Base-by-base conservation (phyloP, 2,329 filamentous ascomycete species). In the Annulohypoxylon truncatum region DNA sequence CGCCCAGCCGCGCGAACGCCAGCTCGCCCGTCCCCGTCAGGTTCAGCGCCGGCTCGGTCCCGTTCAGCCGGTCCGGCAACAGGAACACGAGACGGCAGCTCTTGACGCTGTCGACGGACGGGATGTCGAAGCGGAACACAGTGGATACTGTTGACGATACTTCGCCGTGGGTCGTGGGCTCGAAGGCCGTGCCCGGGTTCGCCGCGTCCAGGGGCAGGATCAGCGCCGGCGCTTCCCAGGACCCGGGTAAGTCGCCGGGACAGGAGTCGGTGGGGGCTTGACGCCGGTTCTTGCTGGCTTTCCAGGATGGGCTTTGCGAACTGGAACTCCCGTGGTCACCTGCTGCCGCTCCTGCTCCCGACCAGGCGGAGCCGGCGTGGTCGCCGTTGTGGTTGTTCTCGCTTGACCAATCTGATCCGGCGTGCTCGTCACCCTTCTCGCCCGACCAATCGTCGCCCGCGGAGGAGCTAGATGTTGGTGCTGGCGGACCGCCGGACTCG, bases 101-200 rank as follows among this genome's bases (percentile, higher is more conserved):
- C 78, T 87, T 86, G 71, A 84, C 85, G n/a, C 79, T 71, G 71
- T 85, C 82, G 5, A 76, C 77, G 2, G 74, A 61, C 1, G 87
- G 88, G 42, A 92, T 85, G 74, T 91, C 87, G 78, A 92, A 92
- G 80, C 89, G 89, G 85, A 89, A 91, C 72, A 90, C 84, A n/a
- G 84, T 85, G 7, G 85, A 85, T 58, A 85, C 75, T 20, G 76
- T 80, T 22, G 79, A 72, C 13, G 82, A 84, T 53, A 89, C 81
- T 3, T 82, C 81, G 57, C 87, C 88, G 70, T 85, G 85, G 78
- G 81, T 85, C 0, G 82, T 82, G 1, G 84, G 87, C 6, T 88
- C 88, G 26, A 76, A 74, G 0, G 85, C 80, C 2, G 77, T 80
- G 73, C 83, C 74, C 0, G 88, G 85, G 10, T 82, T 76, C 5